Conservation (phyloP, 164 flowering plant species). For the Umbilicus rupestris region DNA sequence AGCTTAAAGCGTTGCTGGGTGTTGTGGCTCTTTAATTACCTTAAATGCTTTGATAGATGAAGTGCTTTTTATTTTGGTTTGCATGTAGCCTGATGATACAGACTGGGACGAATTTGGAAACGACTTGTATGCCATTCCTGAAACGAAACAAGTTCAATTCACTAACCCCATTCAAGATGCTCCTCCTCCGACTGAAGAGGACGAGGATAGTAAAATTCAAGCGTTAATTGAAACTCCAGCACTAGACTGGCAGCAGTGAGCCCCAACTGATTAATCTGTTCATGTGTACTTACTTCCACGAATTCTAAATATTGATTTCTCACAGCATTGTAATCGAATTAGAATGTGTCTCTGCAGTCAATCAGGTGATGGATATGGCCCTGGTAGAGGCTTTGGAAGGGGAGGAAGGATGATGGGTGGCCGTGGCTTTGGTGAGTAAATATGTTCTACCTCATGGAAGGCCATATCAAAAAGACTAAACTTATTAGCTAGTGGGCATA, state of each 20-base stretch:
- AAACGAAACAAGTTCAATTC: conserved; percentile 37
- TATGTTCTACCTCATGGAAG: background rate
- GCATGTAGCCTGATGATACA: conserved; percentile 54
- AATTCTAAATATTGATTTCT: conserved; percentile 40
- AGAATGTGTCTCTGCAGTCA: conserved; percentile 33
- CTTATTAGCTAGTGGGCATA: background rate
- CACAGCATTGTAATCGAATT: background rate
- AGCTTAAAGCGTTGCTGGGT: conserved; percentile 15
- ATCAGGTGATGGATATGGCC: conserved; percentile 53
- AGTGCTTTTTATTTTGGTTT: background rate
- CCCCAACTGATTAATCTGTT: conserved; percentile 60
- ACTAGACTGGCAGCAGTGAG: conserved; percentile 78
- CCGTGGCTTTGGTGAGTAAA: conserved; percentile 67
- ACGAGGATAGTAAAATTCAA: conserved; percentile 86
- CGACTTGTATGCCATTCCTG: conserved; percentile 84
- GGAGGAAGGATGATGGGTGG: conserved; percentile 75
- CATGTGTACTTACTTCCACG: conserved; percentile 73
- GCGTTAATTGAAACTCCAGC: conserved; percentile 80
- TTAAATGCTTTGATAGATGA: background rate
- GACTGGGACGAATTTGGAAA: conserved; percentile 94
- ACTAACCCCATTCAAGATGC: conserved; percentile 44
- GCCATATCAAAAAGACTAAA: background rate
- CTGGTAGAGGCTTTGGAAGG: conserved; percentile 86
- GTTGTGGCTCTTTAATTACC: background rate
- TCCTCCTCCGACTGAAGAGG: conserved; percentile 56